Evolutionary conservation across 2,329 filamentous ascomycete species (phyloP).

Genomic region (Penicillium frequentans): DNA sequence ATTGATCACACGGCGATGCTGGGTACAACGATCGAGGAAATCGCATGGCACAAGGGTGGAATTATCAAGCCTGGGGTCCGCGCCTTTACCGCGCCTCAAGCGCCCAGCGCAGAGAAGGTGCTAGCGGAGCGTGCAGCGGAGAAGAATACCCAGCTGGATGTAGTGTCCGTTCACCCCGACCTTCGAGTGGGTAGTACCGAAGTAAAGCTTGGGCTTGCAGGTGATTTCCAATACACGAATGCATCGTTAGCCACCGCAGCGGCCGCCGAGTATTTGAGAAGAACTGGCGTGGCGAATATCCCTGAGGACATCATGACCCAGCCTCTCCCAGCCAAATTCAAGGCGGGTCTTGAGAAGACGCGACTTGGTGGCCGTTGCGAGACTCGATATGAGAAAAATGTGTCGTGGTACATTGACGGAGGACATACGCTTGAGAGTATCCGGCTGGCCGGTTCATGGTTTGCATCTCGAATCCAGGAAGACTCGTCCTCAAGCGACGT

Average conservation of each 20-base stretch:
- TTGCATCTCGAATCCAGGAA: constrained; percentile 53
- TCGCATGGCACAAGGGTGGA: constrained; percentile 90
- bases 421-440: constrained; percentile 87
- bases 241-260: constrained; percentile 60
- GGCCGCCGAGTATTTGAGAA: constrained; percentile 41
- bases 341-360: constrained; percentile 65
- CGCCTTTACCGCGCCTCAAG: constrained; percentile 64
- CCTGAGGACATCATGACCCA: constrained; percentile 39
- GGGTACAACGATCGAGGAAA: constrained; percentile 74
- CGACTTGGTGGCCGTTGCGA: constrained; percentile 78
- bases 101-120: constrained; percentile 55
- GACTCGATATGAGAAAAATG: constrained; percentile 55
- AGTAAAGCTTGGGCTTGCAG: constrained; percentile 59
- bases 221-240: constrained; percentile 64
- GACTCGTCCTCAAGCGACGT: constrained; percentile 33
- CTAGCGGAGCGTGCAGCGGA: constrained; percentile 57
- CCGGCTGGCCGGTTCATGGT: constrained; percentile 74
- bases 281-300: constrained; percentile 34
- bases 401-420: constrained; percentile 81
- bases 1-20: constrained; percentile 84
- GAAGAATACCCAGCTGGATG: constrained; percentile 48
- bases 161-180: constrained; percentile 52
- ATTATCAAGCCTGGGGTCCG: constrained; percentile 71
- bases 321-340: constrained; percentile 61
- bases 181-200: constrained; percentile 36